Conservation (phyloP, 2,329 filamentous ascomycete genomes). For the Stachybotrys chartarum region DNA sequence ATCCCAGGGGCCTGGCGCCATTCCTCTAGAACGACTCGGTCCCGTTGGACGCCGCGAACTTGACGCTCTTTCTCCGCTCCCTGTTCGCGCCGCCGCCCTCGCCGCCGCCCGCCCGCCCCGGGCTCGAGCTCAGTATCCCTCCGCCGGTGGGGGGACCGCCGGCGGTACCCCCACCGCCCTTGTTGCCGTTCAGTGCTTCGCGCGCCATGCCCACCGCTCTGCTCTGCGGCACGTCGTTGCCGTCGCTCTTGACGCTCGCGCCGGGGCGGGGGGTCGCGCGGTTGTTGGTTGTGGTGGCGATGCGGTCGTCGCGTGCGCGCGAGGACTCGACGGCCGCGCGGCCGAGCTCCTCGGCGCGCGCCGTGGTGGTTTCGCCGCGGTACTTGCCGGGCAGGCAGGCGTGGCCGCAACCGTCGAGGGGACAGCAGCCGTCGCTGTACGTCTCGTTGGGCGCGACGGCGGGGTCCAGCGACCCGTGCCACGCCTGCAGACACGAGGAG, state of each 20-base stretch:
- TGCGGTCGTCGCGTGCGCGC: conserved; percentile 16
- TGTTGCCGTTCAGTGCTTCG: conserved; percentile 36
- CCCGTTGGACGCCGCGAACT: conserved; percentile 43
- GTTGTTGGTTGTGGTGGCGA: conserved; percentile 12
- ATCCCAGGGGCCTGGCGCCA: too few relatives aligned
- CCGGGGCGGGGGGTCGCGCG: conserved; percentile 19
- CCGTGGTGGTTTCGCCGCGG: conserved; percentile 38
- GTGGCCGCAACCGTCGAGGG: conserved; percentile 58
- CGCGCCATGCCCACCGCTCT: conserved; percentile 53
- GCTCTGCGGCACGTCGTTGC: conserved; percentile 50
- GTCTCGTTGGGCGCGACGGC: conserved; percentile 9
- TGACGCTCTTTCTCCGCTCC: conserved; percentile 58
- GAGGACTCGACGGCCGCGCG: conserved; percentile 36
- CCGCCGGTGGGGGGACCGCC: conserved; percentile 15
- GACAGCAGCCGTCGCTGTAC: conserved; percentile 51
- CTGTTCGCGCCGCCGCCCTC: conserved; percentile 23
- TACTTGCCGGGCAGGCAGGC: conserved; percentile 53
- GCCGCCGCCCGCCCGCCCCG: conserved; percentile 24
- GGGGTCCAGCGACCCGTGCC: conserved; percentile 39
- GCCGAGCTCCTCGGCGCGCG: conserved; percentile 44
- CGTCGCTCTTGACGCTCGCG: conserved; percentile 34
- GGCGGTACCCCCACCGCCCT: too few relatives aligned
- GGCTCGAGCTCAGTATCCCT: conserved; percentile 43
- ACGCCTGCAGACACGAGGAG: conserved; percentile 49
- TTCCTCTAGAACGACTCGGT: not conserved